Percentiles rank a stretch among this genome's conserved stretches.
Conservation (phyloP, 768 basidiomycete species). For the Kwoniella dendrophila region DNA sequence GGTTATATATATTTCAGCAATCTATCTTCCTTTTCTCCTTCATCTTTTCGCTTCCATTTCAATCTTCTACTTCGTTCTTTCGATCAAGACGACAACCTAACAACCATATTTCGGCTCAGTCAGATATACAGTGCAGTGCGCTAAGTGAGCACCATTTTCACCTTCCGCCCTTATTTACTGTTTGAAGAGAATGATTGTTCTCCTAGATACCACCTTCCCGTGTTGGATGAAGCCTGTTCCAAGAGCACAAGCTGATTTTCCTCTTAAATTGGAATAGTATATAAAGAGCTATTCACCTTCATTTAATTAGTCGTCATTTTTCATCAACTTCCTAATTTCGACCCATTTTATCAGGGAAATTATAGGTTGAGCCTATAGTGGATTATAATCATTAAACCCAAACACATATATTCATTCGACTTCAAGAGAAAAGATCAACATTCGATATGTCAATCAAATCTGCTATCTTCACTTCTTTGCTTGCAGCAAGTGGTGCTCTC, state of each 20-base stretch:
- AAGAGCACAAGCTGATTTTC: neutral
- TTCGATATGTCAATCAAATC: neutral
- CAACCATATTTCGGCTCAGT: neutral
- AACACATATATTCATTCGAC: too few relatives aligned
- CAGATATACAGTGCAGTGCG: neutral
- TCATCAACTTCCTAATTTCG: neutral
- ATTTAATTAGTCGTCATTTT: neutral
- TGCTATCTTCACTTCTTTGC: slow-evolving; percentile 11
- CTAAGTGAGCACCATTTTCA: neutral
- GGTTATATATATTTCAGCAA: neutral
- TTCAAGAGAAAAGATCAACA: neutral
- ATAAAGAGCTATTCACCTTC: too few relatives aligned
- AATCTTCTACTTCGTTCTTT: slow-evolving; percentile 3
- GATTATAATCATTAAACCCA: neutral
- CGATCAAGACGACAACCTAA: neutral
- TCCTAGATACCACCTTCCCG: neutral
- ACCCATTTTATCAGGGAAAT: neutral
- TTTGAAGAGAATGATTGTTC: neutral
- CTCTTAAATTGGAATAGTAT: too few relatives aligned
- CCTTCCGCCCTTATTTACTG: neutral
- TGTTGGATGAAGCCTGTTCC: neutral
- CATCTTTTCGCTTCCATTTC: too few relatives aligned
- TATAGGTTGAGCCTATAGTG: neutral
- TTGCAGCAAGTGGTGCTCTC: slow-evolving; percentile 22
- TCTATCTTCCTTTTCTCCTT: neutral